These are phyloP conservation scores for Phaffomyces antillensis DNA, from an alignment of 805 yeast genomes.

Conservation along the genomic window DNA sequence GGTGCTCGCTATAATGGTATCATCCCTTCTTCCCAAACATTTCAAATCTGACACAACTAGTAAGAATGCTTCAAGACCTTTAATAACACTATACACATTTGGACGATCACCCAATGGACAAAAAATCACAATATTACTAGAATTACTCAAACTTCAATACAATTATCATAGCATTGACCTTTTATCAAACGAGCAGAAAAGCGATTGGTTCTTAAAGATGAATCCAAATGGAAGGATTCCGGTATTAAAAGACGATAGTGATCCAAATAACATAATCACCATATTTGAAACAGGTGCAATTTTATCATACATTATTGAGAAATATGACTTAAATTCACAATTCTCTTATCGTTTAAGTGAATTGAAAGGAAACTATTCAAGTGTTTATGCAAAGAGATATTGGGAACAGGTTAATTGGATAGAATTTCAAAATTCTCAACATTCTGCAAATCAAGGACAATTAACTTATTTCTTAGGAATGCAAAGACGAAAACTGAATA, in stretches of 20 bases:
- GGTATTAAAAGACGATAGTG: conserved; percentile 35
- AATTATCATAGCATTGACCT: conserved; percentile 32
- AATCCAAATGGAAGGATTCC: conserved; percentile 63
- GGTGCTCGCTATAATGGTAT: not conserved
- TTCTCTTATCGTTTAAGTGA: conserved; percentile 23
- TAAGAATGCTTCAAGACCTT: conserved; percentile 27
- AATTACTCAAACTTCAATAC: conserved; percentile 27
- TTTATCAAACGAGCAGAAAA: conserved; percentile 39
- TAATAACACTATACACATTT: conserved; percentile 40
- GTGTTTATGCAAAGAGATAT: conserved; percentile 25
- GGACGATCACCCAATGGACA: conserved; percentile 49
- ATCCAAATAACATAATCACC: conserved; percentile 32
- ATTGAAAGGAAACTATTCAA: not conserved
- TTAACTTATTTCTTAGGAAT: conserved; percentile 16
- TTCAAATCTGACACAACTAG: conserved; percentile 22
- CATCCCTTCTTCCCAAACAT: not conserved
- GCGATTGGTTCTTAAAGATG: conserved; percentile 46
- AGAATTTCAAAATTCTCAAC: conserved; percentile 45
- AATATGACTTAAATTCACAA: conserved; percentile 47
- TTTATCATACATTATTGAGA: conserved; percentile 47
- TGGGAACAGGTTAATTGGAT: conserved; percentile 43
- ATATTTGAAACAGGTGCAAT: conserved; percentile 55
- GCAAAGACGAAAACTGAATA: not conserved
- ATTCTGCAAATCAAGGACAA: conserved; percentile 56
- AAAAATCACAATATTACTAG: conserved; percentile 31